Percentiles rank a stretch among this genome's conserved stretches.
Conservation (phyloP, 257 asterid species). For the Solanum pinnatisectum region DNA sequence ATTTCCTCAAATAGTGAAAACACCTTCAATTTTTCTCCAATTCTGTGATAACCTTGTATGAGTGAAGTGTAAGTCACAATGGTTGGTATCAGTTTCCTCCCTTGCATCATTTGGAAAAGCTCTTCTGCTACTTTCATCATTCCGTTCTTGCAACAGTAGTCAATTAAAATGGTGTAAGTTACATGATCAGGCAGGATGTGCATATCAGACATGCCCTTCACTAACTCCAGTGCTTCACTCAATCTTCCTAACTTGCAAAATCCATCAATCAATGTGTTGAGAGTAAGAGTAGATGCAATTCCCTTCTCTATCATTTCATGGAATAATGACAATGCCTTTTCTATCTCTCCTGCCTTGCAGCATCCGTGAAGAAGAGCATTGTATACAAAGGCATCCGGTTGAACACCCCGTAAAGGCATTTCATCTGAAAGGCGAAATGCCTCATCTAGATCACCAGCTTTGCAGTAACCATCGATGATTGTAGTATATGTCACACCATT, state of each 20-base stretch:
- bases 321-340: slow-evolving; percentile 52
- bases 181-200: slow-evolving; percentile 57
- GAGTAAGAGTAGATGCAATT: slow-evolving; percentile 49
- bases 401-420: slow-evolving; percentile 49
- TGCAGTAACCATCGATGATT: slow-evolving; percentile 75
- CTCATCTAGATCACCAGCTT: slow-evolving; percentile 43
- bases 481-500: slow-evolving; percentile 69
- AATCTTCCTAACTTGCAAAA: slow-evolving; percentile 60
- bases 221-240: slow-evolving; percentile 48
- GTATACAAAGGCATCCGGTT: slow-evolving; percentile 60
- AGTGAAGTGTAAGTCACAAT: slow-evolving; percentile 63
- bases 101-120: slow-evolving; percentile 54
- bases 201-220: slow-evolving; percentile 49
- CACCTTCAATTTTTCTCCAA: slow-evolving; percentile 56
- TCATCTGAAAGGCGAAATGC: slow-evolving; percentile 55
- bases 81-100: slow-evolving; percentile 49
- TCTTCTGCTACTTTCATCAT: slow-evolving; percentile 58
- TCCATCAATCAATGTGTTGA: slow-evolving; percentile 66
- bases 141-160: slow-evolving; percentile 50
- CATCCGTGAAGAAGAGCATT: slow-evolving; percentile 70
- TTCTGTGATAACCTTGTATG: slow-evolving; percentile 60
- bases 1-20: slow-evolving; percentile 45
- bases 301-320: slow-evolving; percentile 42
- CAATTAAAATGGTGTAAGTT: slow-evolving; percentile 67
- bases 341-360: slow-evolving; percentile 59